These are phyloP conservation scores for Hippophae gyantsensis DNA, from an alignment of 306 rosid species.

Conservation along the genomic window DNA sequence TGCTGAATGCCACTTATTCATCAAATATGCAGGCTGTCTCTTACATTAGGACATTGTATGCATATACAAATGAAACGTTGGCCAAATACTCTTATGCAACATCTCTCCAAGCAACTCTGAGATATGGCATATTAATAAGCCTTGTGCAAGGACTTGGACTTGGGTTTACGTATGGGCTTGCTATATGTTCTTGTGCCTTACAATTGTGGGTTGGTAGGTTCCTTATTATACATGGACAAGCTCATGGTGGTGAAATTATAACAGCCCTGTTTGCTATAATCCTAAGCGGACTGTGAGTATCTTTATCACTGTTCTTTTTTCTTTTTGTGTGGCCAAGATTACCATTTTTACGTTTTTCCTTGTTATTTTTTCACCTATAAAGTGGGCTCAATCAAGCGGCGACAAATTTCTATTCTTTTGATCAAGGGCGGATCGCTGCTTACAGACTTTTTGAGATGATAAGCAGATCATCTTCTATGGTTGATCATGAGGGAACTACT, in stretches of 20 bases:
- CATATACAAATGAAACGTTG: conserved; percentile 92
- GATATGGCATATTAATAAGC: conserved; percentile 97
- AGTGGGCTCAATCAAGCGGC: conserved; percentile 99
- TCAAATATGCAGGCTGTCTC: conserved; percentile 83
- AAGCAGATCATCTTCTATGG: conserved; percentile 82
- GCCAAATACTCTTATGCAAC: conserved; percentile 98
- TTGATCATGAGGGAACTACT: conserved; percentile 69
- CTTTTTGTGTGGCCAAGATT: conserved; percentile 7
- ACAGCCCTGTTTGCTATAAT: conserved; percentile 94
- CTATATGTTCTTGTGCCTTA: conserved; percentile 97
- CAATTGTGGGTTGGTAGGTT: conserved; percentile 99
- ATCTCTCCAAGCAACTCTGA: conserved; percentile 92
- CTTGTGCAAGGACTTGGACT: conserved; percentile 99
- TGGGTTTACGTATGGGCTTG: conserved; percentile 99
- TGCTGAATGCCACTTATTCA: conserved; percentile 26
- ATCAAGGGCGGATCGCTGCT: conserved; percentile 99
- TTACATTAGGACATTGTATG: conserved; percentile 76
- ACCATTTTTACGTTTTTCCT: conserved; percentile 22
- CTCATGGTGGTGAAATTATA: conserved; percentile 94
- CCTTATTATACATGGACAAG: conserved; percentile 42
- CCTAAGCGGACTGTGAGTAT: conserved; percentile 95
- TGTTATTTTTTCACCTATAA: conserved; percentile 8
- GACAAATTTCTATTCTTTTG: conserved; percentile 97
- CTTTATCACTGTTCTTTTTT: not conserved
- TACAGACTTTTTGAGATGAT: conserved; percentile 98